Conservation (phyloP, 2,329 filamentous ascomycete species). For the Talaromyces sp. region DNA sequence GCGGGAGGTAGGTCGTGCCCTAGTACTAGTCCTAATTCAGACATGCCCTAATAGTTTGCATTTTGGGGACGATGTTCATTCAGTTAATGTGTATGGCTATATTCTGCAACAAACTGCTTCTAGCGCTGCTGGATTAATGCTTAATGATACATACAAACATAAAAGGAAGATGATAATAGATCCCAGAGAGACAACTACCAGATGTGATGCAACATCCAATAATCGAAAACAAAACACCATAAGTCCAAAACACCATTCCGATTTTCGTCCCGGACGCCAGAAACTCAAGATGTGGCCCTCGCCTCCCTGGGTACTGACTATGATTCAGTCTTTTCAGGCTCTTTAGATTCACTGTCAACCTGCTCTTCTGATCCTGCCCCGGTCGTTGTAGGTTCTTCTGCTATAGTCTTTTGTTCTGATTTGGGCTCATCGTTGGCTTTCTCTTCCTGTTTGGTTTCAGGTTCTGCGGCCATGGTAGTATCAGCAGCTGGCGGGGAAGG, state of each 20-base stretch:
- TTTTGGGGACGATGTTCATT: background rate
- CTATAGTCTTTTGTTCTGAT: background rate
- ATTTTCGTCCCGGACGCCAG: slow-evolving; percentile 21
- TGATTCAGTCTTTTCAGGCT: slow-evolving; percentile 32
- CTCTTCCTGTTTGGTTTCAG: slow-evolving; percentile 21
- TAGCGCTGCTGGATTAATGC: slow-evolving; percentile 6
- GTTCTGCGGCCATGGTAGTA: slow-evolving; percentile 12
- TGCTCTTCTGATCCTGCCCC: slow-evolving; percentile 33
- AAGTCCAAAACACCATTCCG: slow-evolving; percentile 37
- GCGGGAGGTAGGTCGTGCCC: slow-evolving; percentile 25
- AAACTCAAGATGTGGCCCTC: slow-evolving; percentile 7
- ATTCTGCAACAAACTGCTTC: background rate
- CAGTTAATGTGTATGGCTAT: background rate
- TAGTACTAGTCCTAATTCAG: slow-evolving; percentile 33
- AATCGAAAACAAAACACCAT: slow-evolving; percentile 23
- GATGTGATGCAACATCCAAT: background rate
- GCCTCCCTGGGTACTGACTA: slow-evolving; percentile 20
- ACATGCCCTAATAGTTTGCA: background rate
- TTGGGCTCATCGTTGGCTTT: slow-evolving; percentile 7
- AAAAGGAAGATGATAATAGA: slow-evolving; percentile 18
- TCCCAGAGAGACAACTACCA: slow-evolving; percentile 5
- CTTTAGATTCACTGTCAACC: slow-evolving; percentile 28
- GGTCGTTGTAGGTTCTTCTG: slow-evolving; percentile 21
- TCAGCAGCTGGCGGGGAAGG: slow-evolving; percentile 25
- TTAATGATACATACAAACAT: slow-evolving; percentile 16